Conservation (phyloP, 192 early-diverging fungal genomes). For the Coemansia sp. region DNA sequence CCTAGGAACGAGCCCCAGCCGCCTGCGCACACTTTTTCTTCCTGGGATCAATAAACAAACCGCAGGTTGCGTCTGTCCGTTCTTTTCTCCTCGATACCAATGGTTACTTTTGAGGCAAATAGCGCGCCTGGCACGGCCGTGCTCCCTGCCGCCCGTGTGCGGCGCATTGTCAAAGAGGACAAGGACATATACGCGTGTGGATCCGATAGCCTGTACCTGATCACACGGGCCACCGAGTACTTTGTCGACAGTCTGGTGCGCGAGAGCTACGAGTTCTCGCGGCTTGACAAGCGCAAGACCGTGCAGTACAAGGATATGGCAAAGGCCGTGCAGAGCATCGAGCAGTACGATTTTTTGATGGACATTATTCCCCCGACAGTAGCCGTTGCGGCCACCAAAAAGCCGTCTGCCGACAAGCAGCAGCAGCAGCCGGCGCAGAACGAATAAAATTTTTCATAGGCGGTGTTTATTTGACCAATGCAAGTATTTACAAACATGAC, state of each 20-base stretch:
- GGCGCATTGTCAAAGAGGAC: conserved; percentile 71
- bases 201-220: conserved; percentile 60
- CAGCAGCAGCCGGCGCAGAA: too few relatives aligned
- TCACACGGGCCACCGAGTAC: conserved; percentile 62
- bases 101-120: conserved; percentile 15
- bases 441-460: conserved; percentile 1
- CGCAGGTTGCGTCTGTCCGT: too few relatives aligned
- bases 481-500: not conserved
- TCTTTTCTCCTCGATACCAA: not conserved
- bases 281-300: conserved; percentile 64
- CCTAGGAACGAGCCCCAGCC: not conserved
- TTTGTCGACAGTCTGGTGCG: conserved; percentile 63
- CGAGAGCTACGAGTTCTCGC: conserved; percentile 57
- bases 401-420: conserved; percentile 1
- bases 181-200: conserved; percentile 64
- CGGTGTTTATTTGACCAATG: not conserved
- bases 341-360: conserved; percentile 45
- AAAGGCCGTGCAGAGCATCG: conserved; percentile 51
- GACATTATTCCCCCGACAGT: conserved; percentile 42
- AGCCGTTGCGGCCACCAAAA: conserved; percentile 13
- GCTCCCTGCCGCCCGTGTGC: conserved; percentile 61
- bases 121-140: conserved; percentile 46
- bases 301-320: conserved; percentile 69
- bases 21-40: not conserved
- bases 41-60: not conserved